Evolutionary conservation across 805 yeast species (phyloP), one percentile per base, ranked within the genome.

Genomic region (Barnettozyma populi): DNA sequence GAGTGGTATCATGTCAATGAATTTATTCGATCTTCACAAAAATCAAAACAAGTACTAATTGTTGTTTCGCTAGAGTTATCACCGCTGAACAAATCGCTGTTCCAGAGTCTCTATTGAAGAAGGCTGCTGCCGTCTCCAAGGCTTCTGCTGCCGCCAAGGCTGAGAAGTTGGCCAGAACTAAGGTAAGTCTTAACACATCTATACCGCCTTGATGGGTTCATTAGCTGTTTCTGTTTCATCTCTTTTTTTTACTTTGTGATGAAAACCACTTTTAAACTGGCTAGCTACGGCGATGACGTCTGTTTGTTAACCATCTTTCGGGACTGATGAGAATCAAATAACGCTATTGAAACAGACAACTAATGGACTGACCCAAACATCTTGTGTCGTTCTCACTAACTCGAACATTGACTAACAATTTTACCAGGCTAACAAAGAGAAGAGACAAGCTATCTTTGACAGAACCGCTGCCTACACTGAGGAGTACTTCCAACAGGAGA

Each of bases 391-490:
- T 29, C n/a, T 29, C 29, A 29, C 16, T 29, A 29, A 29, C 13
- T 13, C 13, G 32, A 29, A 29, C 32, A 19, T 7, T 16, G 40
- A 53, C 60, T 53, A 55, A 56, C 55, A 48, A 36, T 21, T 47
- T 44, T 46, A 29, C 16, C 16, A 72, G 78, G 76, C 76, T 61
- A 71, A 68, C 73, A 67, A 72, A 70, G 75, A 68, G 64, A 73
- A 73, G 69, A 71, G 86, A 78, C 74, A 82, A 69, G 84, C 81
- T 66, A 80, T 85, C 75, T 85, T 84, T 74, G 85, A 87, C 73
- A 87, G 97, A 84, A 89, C 95, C 69, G 96, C 94, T 79, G 89
- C 90, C 78, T 90, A 90, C 90, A 84, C 84, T 73, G 76, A 84
- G 79, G 97, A 90, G 80, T 90, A 90, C 86, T 80, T 78, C 66